Conservation (phyloP, 768 basidiomycete genomes). For the Termitomyces sp. region DNA sequence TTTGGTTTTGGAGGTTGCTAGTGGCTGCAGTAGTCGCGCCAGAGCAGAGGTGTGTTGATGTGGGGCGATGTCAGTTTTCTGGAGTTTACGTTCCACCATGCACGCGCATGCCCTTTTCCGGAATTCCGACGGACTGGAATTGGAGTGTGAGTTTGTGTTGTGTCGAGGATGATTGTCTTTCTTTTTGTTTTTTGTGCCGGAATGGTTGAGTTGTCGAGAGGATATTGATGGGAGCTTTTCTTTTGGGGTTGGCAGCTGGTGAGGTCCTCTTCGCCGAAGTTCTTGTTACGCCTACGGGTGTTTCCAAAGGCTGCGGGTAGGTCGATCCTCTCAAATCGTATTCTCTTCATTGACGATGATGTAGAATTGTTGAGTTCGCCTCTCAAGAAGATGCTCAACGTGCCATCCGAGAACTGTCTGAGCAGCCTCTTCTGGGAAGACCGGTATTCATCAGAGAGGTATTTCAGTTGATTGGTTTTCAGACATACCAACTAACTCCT, state of each 20-base stretch:
- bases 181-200: conserved; percentile 38
- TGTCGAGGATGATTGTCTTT: conserved; percentile 29
- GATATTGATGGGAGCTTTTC: conserved; percentile 94
- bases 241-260: conserved; percentile 92
- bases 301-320: conserved; percentile 99
- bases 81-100: conserved; percentile 18
- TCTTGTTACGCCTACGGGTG: conserved; percentile 90
- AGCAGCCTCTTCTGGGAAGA: conserved; percentile 84
- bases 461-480: not conserved
- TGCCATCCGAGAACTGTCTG: conserved; percentile 86
- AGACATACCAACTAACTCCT: not conserved
- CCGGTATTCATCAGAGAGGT: conserved; percentile 98
- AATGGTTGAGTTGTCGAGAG: conserved; percentile 64
- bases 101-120: conserved; percentile 10
- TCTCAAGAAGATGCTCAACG: conserved; percentile 86
- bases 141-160: conserved; percentile 27
- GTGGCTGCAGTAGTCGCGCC: conserved; percentile 25
- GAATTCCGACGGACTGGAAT: conserved; percentile 28
- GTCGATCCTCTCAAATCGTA: conserved; percentile 24
- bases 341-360: conserved; percentile 12
- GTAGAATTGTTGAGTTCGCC: conserved; percentile 91
- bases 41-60: conserved; percentile 17
- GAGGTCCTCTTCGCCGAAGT: conserved; percentile 99
- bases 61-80: conserved; percentile 13
- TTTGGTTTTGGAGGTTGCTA: conserved; percentile 23